These are phyloP conservation scores for Cladosporium sp. DNA, from an alignment of 2,329 filamentous ascomycete species.

Conservation along the genomic window DNA sequence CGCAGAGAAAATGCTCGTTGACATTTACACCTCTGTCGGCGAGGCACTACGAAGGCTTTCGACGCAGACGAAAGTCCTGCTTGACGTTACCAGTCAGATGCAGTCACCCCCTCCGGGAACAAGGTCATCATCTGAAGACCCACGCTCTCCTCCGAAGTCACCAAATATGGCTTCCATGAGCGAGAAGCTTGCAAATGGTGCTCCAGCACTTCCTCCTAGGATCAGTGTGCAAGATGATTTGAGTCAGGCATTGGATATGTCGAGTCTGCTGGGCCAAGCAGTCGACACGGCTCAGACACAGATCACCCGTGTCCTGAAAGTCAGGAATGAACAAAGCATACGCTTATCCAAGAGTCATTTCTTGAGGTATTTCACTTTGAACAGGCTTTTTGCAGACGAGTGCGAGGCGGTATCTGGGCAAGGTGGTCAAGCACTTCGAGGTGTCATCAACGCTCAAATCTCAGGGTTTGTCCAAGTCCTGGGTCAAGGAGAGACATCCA, in stretches of 20 bases:
- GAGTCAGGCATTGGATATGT: slow-evolving; percentile 70
- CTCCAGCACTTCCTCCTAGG: slow-evolving; percentile 13
- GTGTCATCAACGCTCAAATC: slow-evolving; percentile 75
- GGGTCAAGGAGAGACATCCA: slow-evolving; percentile 67
- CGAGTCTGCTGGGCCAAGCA: slow-evolving; percentile 70
- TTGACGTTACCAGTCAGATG: slow-evolving; percentile 83
- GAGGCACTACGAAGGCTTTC: slow-evolving; percentile 81
- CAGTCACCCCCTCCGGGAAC: slow-evolving; percentile 38
- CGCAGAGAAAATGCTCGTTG: slow-evolving; percentile 75
- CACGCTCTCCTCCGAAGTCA: slow-evolving; percentile 40
- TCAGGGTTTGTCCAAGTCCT: slow-evolving; percentile 70
- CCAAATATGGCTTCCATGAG: slow-evolving; percentile 42
- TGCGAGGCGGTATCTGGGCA: slow-evolving; percentile 79
- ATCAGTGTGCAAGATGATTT: slow-evolving; percentile 61
- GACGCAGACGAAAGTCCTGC: slow-evolving; percentile 87
- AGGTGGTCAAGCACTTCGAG: slow-evolving; percentile 70
- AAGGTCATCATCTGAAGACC: slow-evolving; percentile 30
- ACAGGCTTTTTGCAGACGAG: slow-evolving; percentile 77
- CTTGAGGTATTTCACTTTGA: slow-evolving; percentile 75
- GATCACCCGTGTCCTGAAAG: slow-evolving; percentile 70
- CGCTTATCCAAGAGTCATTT: slow-evolving; percentile 65
- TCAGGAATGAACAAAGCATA: slow-evolving; percentile 68
- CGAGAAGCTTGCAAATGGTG: slow-evolving; percentile 31
- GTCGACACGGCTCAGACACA: slow-evolving; percentile 73
- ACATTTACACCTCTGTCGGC: slow-evolving; percentile 80